Evolutionary conservation across 768 basidiomycete species (phyloP), one percentile per base, ranked within the genome.

Genomic region (Fomitopsis pulvina): DNA sequence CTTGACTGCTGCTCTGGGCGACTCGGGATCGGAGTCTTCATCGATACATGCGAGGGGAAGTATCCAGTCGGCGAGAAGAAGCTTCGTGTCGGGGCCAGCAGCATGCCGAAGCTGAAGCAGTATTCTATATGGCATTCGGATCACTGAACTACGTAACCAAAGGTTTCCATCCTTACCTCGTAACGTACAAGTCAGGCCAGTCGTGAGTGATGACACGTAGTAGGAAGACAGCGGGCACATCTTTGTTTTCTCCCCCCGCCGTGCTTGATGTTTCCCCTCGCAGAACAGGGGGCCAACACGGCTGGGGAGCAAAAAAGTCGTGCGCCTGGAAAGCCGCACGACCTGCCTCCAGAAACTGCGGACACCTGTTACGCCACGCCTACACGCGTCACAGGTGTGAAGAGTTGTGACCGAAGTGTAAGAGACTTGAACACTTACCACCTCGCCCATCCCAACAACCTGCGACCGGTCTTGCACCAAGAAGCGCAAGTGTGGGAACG

Each of bases 151-250:
- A 18, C 18, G 18, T 18, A 40, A 18, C 20, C 39, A n/a, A 40
- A 18, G 9, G 14, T 32, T 8, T 28, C 29, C 28, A 25, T 3
- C 29, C 60, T 24, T 47, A 61, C 62, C 56, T 57, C 0, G 54
- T 62, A 7, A 60, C 67, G 41, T 63, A 74, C 1, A 68, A 68
- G 54, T 89, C 83, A 1, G 85, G 81, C 87, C 87, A 89, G 58
- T 91, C 87, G 57, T 91, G 87, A 28, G 86, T 69, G 32, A 88
- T 76, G 18, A 82, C 80, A 21, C 87, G 78, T 26, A 88, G 68
- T 28, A 89, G 69, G 60, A 82, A 91, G 5, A 87, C 79, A 0
- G 83, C 76, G 6, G 52, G 83, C 71, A 34, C 45, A 43, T n/a
- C n/a, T n/a, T 16, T 20, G 20, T 34, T 51, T 51, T 41, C 25